These are phyloP conservation scores for Starmerella stigmatis DNA, from an alignment of 805 yeast genomes.

Conservation along the genomic window DNA sequence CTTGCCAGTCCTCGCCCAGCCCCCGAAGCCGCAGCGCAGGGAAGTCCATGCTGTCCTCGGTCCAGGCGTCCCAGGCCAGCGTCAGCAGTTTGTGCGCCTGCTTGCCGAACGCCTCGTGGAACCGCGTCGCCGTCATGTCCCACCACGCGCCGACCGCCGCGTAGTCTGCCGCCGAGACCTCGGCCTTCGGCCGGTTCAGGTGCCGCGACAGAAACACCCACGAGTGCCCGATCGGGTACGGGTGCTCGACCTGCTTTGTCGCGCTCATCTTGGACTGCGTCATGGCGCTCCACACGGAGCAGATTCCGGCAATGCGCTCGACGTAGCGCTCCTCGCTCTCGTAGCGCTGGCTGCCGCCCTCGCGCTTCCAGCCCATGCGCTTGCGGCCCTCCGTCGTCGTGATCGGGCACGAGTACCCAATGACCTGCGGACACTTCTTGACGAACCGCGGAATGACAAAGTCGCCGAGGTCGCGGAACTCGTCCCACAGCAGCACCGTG, in stretches of 20 bases:
- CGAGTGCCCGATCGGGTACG: constrained; percentile 44
- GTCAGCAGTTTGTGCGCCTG: constrained; percentile 59
- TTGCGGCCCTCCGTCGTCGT: constrained; percentile 73
- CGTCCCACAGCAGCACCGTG: constrained; percentile 43
- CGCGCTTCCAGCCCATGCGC: constrained; percentile 80
- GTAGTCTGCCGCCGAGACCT: constrained; percentile 59
- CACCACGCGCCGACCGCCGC: constrained; percentile 75
- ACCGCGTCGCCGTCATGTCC: constrained; percentile 63
- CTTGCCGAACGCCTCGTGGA: constrained; percentile 47
- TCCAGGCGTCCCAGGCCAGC: constrained; percentile 42
- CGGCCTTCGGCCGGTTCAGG: constrained; percentile 44
- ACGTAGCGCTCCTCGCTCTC: constrained; percentile 57
- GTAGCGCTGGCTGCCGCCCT: constrained; percentile 31
- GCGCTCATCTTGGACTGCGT: constrained; percentile 39
- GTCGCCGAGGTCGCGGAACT: constrained; percentile 44
- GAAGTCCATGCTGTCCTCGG: constrained; percentile 45
- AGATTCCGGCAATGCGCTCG: constrained; percentile 80
- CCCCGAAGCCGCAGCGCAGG: constrained; percentile 71
- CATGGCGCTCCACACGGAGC: constrained; percentile 67
- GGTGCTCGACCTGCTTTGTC: constrained; percentile 32
- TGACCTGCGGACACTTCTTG: constrained; percentile 79
- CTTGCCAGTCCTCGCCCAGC: constrained; percentile 69
- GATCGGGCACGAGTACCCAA: constrained; percentile 67
- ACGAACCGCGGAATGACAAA: constrained; percentile 68
- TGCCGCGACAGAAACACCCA: constrained; percentile 72